Evolutionary conservation across 129 eudicot genomes (phyloP).

Genomic region (Tanacetum coccineum): DNA sequence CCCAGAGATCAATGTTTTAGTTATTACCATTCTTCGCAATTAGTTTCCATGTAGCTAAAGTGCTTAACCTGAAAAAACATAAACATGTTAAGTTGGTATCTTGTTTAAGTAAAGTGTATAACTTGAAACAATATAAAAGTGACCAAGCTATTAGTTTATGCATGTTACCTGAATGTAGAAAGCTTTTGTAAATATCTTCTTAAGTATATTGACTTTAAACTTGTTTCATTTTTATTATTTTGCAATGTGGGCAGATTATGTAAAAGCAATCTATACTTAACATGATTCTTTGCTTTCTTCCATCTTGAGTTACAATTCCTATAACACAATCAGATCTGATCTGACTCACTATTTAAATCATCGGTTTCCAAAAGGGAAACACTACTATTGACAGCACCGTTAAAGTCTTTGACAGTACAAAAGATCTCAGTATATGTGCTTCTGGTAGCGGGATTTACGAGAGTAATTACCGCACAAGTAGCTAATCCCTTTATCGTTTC

Average conservation of each 20-base stretch:
- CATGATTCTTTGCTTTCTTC: slow-evolving; percentile 25
- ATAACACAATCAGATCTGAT: slow-evolving; percentile 26
- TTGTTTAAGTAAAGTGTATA: too few species aligned
- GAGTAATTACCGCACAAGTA: slow-evolving; percentile 23
- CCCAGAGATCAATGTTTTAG: too few species aligned
- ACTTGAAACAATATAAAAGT: too few species aligned
- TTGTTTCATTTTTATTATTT: background rate
- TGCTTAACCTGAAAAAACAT: background rate
- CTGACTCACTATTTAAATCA: slow-evolving; percentile 25
- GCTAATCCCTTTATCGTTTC: slow-evolving; percentile 21
- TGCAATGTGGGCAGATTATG: too few species aligned
- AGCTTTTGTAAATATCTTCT: too few species aligned
- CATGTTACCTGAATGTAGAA: background rate
- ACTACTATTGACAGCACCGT: slow-evolving; percentile 13
- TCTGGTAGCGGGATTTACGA: slow-evolving; percentile 3
- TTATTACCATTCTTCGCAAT: too few species aligned
- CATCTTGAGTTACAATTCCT: slow-evolving; percentile 20
- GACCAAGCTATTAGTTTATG: too few species aligned
- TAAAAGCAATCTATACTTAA: background rate
- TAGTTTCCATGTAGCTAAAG: too few species aligned
- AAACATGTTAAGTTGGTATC: background rate
- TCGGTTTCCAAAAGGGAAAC: slow-evolving; percentile 16
- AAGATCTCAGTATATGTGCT: slow-evolving; percentile 24
- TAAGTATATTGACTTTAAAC: too few species aligned
- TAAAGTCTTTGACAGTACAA: slow-evolving; percentile 17